Conservation (phyloP, 352 stramenopile species). For the Globisporangium takayamanum region DNA sequence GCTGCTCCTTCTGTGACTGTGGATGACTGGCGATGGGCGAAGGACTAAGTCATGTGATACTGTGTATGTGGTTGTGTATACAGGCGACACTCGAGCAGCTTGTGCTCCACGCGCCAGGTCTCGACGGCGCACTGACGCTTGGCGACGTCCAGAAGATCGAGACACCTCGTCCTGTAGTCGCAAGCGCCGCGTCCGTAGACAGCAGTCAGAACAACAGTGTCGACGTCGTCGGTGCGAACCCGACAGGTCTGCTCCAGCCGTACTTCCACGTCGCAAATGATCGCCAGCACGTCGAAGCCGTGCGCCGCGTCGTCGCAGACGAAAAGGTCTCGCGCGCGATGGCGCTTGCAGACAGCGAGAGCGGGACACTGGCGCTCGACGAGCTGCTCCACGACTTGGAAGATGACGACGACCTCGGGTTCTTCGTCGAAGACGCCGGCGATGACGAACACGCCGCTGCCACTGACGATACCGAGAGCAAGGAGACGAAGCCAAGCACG, state of each 20-base stretch:
- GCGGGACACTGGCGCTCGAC: constrained; percentile 51
- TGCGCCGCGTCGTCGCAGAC: constrained; percentile 50
- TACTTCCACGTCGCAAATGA: constrained; percentile 66
- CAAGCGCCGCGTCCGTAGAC: background rate
- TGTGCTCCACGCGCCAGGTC: constrained; percentile 42
- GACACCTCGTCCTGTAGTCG: background rate
- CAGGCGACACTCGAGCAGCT: constrained; percentile 31
- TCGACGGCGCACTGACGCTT: constrained; percentile 45
- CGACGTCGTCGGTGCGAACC: constrained; percentile 51
- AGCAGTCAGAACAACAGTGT: constrained; percentile 1
- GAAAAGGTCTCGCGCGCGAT: constrained; percentile 60
- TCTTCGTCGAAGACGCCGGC: constrained; percentile 28
- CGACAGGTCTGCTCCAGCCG: constrained; percentile 40
- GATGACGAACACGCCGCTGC: constrained; percentile 19
- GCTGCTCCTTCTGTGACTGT: background rate
- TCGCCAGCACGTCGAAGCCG: constrained; percentile 37
- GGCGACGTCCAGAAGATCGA: constrained; percentile 27
- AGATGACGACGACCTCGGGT: constrained; percentile 60
- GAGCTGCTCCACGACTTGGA: constrained; percentile 65
- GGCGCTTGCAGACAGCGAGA: constrained; percentile 35
- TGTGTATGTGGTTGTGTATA: background rate
- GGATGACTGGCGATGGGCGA: too few species aligned
- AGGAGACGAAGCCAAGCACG: constrained; percentile 5
- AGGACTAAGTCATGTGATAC: background rate
- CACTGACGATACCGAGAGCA: background rate